Percentiles rank a stretch among this genome's conserved stretches.
Conservation (phyloP, 805 yeast species). For the Pichia pseudocactophila region DNA sequence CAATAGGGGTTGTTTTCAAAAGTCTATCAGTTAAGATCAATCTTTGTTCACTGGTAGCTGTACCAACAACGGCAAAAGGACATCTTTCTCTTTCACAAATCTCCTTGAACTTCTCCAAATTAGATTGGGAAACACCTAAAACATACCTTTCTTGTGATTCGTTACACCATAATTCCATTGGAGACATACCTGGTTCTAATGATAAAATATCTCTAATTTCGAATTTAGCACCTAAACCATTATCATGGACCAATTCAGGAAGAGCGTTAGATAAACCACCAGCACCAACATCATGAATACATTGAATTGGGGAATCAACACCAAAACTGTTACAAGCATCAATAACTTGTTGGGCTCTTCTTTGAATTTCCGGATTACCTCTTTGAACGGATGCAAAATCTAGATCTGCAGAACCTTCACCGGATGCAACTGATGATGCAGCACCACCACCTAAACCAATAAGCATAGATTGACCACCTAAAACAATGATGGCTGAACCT, state of each 20-base stretch:
- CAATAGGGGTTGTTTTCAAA: slow-evolving; percentile 80
- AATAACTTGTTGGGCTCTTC: slow-evolving; percentile 97
- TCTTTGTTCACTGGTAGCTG: slow-evolving; percentile 81
- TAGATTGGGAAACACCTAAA: slow-evolving; percentile 77
- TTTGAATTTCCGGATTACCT: slow-evolving; percentile 98
- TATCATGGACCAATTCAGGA: slow-evolving; percentile 96
- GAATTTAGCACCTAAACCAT: slow-evolving; percentile 87
- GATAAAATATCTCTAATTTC: slow-evolving; percentile 86
- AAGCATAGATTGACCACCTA: slow-evolving; percentile 97
- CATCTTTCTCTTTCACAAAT: slow-evolving; percentile 95
- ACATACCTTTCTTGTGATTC: slow-evolving; percentile 99
- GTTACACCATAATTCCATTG: slow-evolving; percentile 99
- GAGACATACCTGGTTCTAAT: slow-evolving; percentile 96
- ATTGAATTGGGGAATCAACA: slow-evolving; percentile 68
- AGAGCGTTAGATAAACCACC: slow-evolving; percentile 97
- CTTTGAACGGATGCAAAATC: slow-evolving; percentile 99
- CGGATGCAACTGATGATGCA: slow-evolving; percentile 93
- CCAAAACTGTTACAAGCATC: slow-evolving; percentile 88
- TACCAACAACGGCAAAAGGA: slow-evolving; percentile 92
- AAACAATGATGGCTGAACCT: slow-evolving; percentile 81
- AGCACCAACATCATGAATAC: slow-evolving; percentile 98
- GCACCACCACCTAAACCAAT: slow-evolving; percentile 99
- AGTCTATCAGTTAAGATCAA: slow-evolving; percentile 72
- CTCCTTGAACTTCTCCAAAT: slow-evolving; percentile 58
- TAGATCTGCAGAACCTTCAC: slow-evolving; percentile 90